Evolutionary conservation across 495 filamentous ascomycete genomes (phyloP).

Genomic region (Xylaria nigripes): DNA sequence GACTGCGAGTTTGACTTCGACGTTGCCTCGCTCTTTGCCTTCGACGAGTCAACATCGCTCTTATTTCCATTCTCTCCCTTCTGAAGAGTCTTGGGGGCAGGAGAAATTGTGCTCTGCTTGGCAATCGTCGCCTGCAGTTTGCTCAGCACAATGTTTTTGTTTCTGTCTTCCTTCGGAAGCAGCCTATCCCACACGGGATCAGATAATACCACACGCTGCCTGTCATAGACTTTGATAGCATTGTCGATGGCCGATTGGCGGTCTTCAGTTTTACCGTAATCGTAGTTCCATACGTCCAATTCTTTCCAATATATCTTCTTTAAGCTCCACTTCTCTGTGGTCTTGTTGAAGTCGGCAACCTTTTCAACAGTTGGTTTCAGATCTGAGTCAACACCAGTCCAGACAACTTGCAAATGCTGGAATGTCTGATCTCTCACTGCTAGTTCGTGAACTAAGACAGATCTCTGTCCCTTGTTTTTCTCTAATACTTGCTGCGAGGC

Average conservation of each 20-base stretch:
- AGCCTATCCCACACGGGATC: conserved; percentile 77
- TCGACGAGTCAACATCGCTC: conserved; percentile 49
- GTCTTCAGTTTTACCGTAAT: conserved; percentile 57
- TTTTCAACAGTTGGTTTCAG: conserved; percentile 48
- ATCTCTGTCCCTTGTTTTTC: conserved; percentile 43
- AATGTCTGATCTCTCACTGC: conserved; percentile 53
- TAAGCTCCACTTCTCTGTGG: conserved; percentile 56
- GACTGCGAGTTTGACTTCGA: conserved; percentile 47
- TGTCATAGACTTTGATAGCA: conserved; percentile 74
- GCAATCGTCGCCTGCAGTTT: conserved; percentile 57
- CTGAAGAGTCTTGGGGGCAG: conserved; percentile 53
- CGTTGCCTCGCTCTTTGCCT: conserved; percentile 45
- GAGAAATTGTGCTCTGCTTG: conserved; percentile 43
- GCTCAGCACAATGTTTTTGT: conserved; percentile 73
- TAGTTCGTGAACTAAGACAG: conserved; percentile 67
- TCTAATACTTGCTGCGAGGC: conserved; percentile 45
- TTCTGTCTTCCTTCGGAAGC: conserved; percentile 63
- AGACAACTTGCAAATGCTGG: conserved; percentile 47
- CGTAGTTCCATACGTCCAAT: conserved; percentile 72
- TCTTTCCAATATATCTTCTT: conserved; percentile 70
- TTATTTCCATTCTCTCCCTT: conserved; percentile 47
- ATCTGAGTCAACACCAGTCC: conserved; percentile 52
- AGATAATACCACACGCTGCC: conserved; percentile 58
- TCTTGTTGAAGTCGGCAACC: conserved; percentile 47
- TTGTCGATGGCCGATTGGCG: conserved; percentile 75